Conservation (phyloP, 805 yeast species). For the Saccharomycopsis malanga region DNA sequence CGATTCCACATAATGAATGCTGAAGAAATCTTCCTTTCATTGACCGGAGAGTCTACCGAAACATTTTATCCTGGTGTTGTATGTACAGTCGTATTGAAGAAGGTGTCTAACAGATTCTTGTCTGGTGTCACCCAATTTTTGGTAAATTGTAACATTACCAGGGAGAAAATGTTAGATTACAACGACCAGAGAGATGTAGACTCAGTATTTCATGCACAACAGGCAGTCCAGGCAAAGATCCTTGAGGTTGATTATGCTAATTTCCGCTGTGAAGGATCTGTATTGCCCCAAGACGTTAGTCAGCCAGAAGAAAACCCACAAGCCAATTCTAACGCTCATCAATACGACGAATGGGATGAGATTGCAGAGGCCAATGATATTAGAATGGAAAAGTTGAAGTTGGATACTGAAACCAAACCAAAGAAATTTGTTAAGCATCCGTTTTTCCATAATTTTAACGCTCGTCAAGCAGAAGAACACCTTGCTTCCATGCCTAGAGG, state of each 20-base stretch:
- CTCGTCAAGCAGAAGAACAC: slow-evolving; percentile 86
- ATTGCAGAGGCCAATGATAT: slow-evolving; percentile 64
- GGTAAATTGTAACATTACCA: slow-evolving; percentile 52
- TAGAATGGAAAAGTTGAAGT: slow-evolving; percentile 49
- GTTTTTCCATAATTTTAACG: slow-evolving; percentile 73
- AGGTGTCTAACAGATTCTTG: slow-evolving; percentile 43
- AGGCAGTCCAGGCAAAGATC: slow-evolving; percentile 81
- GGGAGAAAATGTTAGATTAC: slow-evolving; percentile 40
- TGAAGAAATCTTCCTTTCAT: slow-evolving; percentile 74
- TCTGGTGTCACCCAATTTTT: slow-evolving; percentile 48
- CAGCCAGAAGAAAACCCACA: slow-evolving; percentile 36
- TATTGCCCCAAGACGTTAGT: slow-evolving; percentile 58
- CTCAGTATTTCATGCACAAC: slow-evolving; percentile 50
- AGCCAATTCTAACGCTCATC: slow-evolving; percentile 26
- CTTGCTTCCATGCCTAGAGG: slow-evolving; percentile 87
- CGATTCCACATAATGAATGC: slow-evolving; percentile 58
- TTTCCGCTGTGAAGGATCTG: slow-evolving; percentile 66
- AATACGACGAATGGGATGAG: slow-evolving; percentile 75
- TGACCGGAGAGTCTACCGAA: slow-evolving; percentile 79
- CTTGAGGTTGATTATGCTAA: slow-evolving; percentile 62
- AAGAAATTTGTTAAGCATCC: slow-evolving; percentile 87
- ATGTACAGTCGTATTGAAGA: slow-evolving; percentile 66
- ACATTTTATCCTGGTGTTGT: slow-evolving; percentile 62
- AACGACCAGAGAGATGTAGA: slow-evolving; percentile 40
- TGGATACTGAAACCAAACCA: slow-evolving; percentile 58